These are phyloP conservation scores for Cantharellus cinnabarinus DNA, from an alignment of 768 basidiomycete species.

Conservation along the genomic window DNA sequence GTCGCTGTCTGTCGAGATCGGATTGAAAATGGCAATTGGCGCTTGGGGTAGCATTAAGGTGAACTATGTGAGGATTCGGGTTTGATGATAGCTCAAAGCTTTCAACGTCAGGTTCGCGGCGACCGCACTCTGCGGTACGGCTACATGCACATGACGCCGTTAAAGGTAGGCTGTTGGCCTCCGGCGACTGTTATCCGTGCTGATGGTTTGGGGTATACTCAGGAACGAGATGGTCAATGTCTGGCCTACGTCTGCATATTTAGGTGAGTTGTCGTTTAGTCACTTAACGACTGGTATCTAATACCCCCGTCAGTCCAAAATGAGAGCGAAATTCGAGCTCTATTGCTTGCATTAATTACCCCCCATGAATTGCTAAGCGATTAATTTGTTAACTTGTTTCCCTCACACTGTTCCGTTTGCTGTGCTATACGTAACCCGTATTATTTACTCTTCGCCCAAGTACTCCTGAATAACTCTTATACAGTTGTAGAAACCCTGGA, in stretches of 20 bases:
- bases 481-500: too few relatives aligned
- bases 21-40: neutral
- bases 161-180: neutral
- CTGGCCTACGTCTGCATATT: constrained; percentile 1
- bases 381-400: too few relatives aligned
- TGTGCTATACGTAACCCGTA: too few relatives aligned
- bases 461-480: too few relatives aligned
- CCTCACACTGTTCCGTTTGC: too few relatives aligned
- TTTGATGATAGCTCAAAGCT: neutral
- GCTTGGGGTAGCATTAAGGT: neutral
- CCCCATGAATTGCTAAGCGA: too few relatives aligned
- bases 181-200: too few relatives aligned
- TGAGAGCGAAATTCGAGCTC: too few relatives aligned
- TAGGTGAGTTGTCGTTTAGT: neutral
- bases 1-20: neutral
- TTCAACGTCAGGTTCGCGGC: neutral
- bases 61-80: too few relatives aligned
- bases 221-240: neutral
- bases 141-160: neutral
- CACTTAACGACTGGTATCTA: neutral
- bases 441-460: too few relatives aligned
- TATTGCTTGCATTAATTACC: too few relatives aligned
- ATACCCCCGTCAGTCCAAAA: too few relatives aligned
- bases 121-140: neutral
- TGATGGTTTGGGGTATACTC: neutral